Base-by-base conservation (phyloP, 768 basidiomycete species). In the Pilatotrama ljubarskyi region DNA sequence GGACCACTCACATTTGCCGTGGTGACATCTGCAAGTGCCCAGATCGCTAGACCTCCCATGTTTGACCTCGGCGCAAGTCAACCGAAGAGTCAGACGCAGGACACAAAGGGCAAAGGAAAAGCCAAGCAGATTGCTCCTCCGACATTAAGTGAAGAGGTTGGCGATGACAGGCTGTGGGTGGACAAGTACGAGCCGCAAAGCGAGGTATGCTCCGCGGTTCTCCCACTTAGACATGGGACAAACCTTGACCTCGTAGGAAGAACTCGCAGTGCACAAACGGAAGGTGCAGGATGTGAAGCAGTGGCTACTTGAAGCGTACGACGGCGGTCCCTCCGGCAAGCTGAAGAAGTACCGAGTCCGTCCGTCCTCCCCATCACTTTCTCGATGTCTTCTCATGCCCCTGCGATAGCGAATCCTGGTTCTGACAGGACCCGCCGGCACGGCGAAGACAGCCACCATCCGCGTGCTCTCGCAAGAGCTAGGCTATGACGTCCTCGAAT, bases 371-470 rank as follows among this genome's bases (percentile, higher is more conserved):
- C 44, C 9, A 17, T 15, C 24, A 13, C 40, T 5, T n/a, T 54
- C 20, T 58, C 29, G 46, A 18, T 61, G 4, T 18, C 13, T 14
- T 36, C 32, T 24, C 37, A 26, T 47, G 0, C 14, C 1, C 17
- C 18, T 0, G 9, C 9, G 1, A 3, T 57, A 98, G 91, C 82
- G 94, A 46, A 85, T 99, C 26, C 81, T 98, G 7, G 84, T 84
- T 0, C 74, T 99, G 11, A 90, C 91, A 2, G 96, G 96, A 1
- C 92, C 93, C 0, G 87, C 96, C 8, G 96, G 96, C 1, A 84
- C 86, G 0, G 96, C 85, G 0, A 99, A 99, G 77, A 97, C 96
- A 0, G 82, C 94, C 0, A 93, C 93, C 0, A 65, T 98, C 2
- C 83, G 84, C 25, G 82, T 94, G 2, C 75, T 99, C 20, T 80